Evolutionary conservation across 768 basidiomycete species (phyloP), one percentile per base, ranked within the genome.

Genomic region (Tulasnella sp.): DNA sequence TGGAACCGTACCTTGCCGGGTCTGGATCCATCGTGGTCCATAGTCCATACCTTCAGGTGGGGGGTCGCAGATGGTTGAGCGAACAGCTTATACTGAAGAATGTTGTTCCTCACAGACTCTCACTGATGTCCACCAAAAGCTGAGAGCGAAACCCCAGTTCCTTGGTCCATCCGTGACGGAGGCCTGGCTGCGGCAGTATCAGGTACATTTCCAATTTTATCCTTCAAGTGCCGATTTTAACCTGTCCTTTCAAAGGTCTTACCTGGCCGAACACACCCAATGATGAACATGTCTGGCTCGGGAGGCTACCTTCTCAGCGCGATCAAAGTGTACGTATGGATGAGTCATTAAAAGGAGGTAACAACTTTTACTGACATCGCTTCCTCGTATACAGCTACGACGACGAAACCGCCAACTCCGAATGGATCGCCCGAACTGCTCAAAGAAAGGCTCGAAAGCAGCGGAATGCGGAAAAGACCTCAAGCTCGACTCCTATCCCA

Each of bases 251-350:
- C 56, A 10, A 79, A 90, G 87, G 92, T 96, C 21, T 88, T 99
- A n/a, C 98, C 98, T 34, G 97, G 98, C 34, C 89, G 98, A 46
- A 97, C 95, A 56, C 98, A 99, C 86, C 98, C 98, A 4, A 91
- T 90, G 81, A 99, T 99, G 98, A 92, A 88, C 78, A 94, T 91
- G 80, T 92, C 94, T 31, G 95, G 94, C 16, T 92, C 93, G 0
- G 97, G 96, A 19, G 97, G 98, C 0, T 98, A 91, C 85, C 85
- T 99, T 68, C 88, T 98, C 40, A 91, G 94, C 83, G 89, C 92
- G 24, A 92, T 91, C n/a, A 95, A 94, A 89, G 91, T 98, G 93
- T 96, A 34, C 34, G 71, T 42, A 7, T 18, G 14, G 74, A 16
- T 18, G 52, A 10, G 5, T 0, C 24, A 34, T 1, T 34, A 8